phyloP scores from a whole-genome alignment of 768 basidiomycete genomes.

The Coprinellus aureogranulatus region DNA sequence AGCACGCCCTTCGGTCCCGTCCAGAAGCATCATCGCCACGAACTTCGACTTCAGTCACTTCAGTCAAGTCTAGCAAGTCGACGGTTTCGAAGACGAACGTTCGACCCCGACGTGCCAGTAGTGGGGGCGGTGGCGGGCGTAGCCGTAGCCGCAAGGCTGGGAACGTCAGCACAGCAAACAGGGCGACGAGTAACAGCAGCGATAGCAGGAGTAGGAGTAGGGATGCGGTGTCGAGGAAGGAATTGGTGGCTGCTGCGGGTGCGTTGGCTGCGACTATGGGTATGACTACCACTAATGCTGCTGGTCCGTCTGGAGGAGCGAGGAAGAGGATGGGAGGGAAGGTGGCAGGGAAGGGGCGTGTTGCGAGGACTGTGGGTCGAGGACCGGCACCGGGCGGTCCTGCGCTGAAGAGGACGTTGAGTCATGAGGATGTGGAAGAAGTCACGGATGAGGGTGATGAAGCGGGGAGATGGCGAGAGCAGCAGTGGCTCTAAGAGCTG shows the following conservation, averaged over 20 bases:
- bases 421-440: constrained; percentile 11
- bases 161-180: neutral
- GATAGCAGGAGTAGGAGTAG: constrained; percentile 5
- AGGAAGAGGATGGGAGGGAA: constrained; percentile 6
- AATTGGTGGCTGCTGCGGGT: constrained; percentile 10
- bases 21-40: neutral
- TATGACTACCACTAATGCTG: constrained; percentile 8
- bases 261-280: constrained; percentile 8
- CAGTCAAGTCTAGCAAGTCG: neutral
- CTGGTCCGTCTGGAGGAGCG: constrained; percentile 4
- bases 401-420: constrained; percentile 10
- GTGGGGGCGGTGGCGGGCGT: constrained; percentile 3
- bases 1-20: neutral
- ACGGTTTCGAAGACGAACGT: neutral
- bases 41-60: neutral
- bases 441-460: constrained; percentile 14
- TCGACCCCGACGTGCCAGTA: constrained; percentile 12
- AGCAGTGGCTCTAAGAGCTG: constrained; percentile 5
- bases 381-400: neutral
- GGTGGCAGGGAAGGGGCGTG: neutral
- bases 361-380: constrained; percentile 5
- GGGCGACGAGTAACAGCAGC: constrained; percentile 1
- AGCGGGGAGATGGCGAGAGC: constrained; percentile 5
- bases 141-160: neutral
- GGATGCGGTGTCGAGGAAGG: constrained; percentile 5